Base-by-base conservation (phyloP, 2,329 filamentous ascomycete species). In the Macrophomina tecta region DNA sequence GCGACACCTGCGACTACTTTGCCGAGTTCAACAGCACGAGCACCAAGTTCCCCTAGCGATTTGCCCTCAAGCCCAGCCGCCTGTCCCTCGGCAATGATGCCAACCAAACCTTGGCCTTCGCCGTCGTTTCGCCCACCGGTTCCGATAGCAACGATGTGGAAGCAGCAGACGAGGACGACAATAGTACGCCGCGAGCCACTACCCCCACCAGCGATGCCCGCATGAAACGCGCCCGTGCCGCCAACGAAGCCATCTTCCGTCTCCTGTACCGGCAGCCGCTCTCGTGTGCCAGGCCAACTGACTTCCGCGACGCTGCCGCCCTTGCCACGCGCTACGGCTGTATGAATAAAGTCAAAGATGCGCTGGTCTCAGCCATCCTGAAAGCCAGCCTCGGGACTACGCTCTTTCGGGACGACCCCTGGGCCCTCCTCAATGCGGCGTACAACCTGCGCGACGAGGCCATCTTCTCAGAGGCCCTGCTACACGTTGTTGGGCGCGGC, bases 231-330 rank as follows among this genome's bases (percentile, higher is more conserved):
- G 55, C 55, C 40, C 1, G 5, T 1, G 3, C 38, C 28, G 42
- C 30, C 32, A 62, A 62, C 8, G 28, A 48, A 36, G 28, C n/a
- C 30, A 6, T 62, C 12, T 62, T 62, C n/a, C 58, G 58, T 30
- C 32, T 48, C 45, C 16, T 62, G 2, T 62, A 62, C 32, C 16
- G 14, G 4, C 16, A 38, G 30, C 58, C 30, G 8, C 16, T 62
- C 36, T 36, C 30, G 6, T 45, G 23, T 18, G 8, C 5, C 40
- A 61, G 5, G 23, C 28, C 56, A 4, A 16, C n/a, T 32, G 16
- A 34, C 5, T 46, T 49, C 28, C 28, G 42, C 11, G 42, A 38
- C 42, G 56, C 18, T 49, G 36, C 42, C 9, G 16, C 32, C 42
- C 42, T 61, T 28, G 40, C 42, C 7, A 23, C 23, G 9, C 7